Conservation (phyloP, 441 rosid genomes). For the Euphorbia celastroides region DNA sequence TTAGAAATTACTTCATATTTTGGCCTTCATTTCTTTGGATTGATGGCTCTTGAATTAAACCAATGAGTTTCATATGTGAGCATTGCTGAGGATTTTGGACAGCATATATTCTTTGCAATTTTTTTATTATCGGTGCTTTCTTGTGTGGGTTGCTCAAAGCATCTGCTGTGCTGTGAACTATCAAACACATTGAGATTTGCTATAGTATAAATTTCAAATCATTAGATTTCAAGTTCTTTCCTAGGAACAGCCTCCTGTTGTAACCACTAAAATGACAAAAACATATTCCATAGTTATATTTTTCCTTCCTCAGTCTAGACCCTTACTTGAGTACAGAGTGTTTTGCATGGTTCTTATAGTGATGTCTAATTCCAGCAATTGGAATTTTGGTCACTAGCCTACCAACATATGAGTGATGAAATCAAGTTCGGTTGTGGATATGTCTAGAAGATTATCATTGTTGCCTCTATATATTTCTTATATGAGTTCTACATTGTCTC, state of each 20-base stretch:
- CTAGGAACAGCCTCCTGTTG: neutral
- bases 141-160: neutral
- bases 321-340: neutral
- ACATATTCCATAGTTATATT: neutral
- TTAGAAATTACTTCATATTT: neutral
- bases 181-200: neutral
- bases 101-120: no score
- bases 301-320: neutral
- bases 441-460: neutral
- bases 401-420: neutral
- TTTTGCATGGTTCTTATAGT: neutral
- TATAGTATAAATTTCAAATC: neutral
- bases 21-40: neutral
- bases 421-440: neutral
- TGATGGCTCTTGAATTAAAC: neutral
- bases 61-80: neutral
- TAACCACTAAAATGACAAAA: neutral
- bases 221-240: neutral
- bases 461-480: neutral
- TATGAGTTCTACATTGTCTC: neutral
- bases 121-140: neutral
- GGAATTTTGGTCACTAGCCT: neutral
- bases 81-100: no score
- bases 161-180: neutral
- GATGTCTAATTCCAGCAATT: neutral